phyloP scores from a whole-genome alignment of 495 filamentous ascomycete genomes.

The Baudoinia panamericana region DNA sequence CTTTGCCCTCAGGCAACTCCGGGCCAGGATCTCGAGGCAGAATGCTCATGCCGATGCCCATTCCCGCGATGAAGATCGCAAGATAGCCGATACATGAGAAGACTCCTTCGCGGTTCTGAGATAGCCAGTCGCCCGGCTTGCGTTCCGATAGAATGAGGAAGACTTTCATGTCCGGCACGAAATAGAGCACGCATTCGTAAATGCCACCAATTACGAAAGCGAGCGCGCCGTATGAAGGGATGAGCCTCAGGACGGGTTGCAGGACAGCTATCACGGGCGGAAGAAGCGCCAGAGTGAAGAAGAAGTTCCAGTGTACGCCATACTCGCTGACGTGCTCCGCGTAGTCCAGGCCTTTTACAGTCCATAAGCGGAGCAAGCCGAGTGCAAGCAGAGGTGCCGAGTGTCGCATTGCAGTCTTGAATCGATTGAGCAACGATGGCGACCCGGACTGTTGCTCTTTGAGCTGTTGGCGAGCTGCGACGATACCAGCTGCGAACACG shows the following conservation, averaged over 20 bases:
- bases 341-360: constrained; percentile 88
- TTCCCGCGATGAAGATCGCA: constrained; percentile 85
- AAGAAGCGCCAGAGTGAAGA: constrained; percentile 85
- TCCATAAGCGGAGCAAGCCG: constrained; percentile 68
- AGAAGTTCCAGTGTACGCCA: constrained; percentile 99
- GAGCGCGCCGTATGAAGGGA: constrained; percentile 63
- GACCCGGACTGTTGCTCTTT: constrained; percentile 39
- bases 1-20: background rate
- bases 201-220: constrained; percentile 47
- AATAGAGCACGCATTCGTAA: constrained; percentile 67
- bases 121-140: constrained; percentile 47
- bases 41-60: constrained; percentile 63
- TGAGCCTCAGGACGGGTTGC: constrained; percentile 44
- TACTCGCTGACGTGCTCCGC: constrained; percentile 97
- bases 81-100: constrained; percentile 90
- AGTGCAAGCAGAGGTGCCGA: constrained; percentile 71
- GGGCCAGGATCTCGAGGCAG: constrained; percentile 44
- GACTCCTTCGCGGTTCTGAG: constrained; percentile 63
- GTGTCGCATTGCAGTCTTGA: constrained; percentile 49
- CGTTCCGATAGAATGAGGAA: constrained; percentile 79
- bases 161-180: constrained; percentile 53
- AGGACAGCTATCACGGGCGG: constrained; percentile 85
- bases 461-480: constrained; percentile 74
- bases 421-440: constrained; percentile 9
- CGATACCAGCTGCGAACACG: constrained; percentile 90